Conservation (phyloP, 2,329 filamentous ascomycete genomes). For the Ophiosphaerella herpotricha region DNA sequence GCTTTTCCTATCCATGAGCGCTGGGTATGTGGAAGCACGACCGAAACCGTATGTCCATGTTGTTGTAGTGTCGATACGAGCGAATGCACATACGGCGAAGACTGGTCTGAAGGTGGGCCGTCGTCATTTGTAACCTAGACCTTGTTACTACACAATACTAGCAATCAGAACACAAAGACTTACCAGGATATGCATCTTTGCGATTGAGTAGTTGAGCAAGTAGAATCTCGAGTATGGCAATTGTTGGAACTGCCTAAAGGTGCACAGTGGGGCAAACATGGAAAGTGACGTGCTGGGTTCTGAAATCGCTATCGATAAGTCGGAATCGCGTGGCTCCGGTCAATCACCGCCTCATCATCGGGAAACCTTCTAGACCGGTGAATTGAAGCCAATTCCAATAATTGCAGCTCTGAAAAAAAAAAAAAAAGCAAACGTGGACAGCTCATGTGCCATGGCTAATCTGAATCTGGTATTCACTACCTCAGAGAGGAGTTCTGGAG, state of each 20-base stretch:
- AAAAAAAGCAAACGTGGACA: too few relatives aligned
- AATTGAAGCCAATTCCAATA: too few relatives aligned
- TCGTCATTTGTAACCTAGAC: constrained; percentile 57
- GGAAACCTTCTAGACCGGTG: background rate
- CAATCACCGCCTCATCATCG: constrained; percentile 10
- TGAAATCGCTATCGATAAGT: constrained; percentile 29
- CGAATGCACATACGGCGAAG: constrained; percentile 56
- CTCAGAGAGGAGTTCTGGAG: too few relatives aligned
- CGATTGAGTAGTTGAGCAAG: background rate
- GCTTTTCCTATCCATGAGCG: constrained; percentile 99
- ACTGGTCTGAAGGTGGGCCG: constrained; percentile 55
- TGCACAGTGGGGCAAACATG: constrained; percentile 18
- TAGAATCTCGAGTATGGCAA: constrained; percentile 8
- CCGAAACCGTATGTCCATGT: constrained; percentile 84
- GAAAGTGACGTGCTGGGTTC: constrained; percentile 26
- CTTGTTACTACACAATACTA: constrained; percentile 6
- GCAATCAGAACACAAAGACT: background rate
- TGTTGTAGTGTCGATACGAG: constrained; percentile 53
- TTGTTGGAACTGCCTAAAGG: constrained; percentile 9
- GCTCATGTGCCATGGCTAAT: too few relatives aligned
- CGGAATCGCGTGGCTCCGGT: constrained; percentile 21
- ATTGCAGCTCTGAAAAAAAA: too few relatives aligned
- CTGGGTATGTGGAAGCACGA: constrained; percentile 88
- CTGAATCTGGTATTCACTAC: too few relatives aligned
- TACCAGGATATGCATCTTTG: constrained; percentile 47